Percentiles rank a stretch among this genome's conserved stretches.
Evolutionary conservation across 768 basidiomycete genomes (phyloP).

Genomic region (Podaxis sp.): DNA sequence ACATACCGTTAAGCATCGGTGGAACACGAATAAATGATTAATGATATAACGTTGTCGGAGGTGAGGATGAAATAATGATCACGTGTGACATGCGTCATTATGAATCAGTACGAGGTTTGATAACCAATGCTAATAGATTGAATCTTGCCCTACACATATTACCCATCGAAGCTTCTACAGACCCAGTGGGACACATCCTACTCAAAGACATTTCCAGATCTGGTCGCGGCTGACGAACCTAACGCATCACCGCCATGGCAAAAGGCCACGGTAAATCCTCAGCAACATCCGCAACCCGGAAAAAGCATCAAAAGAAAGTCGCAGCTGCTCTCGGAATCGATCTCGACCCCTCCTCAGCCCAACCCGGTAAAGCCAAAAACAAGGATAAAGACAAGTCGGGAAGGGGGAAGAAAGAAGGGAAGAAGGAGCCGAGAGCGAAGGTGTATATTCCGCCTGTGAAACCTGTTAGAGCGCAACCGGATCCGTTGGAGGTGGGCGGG

Average conservation of each 20-base stretch:
- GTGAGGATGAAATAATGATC: background rate
- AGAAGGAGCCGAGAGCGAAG: constrained; percentile 79
- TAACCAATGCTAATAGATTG: constrained; percentile 3
- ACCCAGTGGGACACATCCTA: background rate
- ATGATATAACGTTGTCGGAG: background rate
- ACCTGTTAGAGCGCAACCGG: constrained; percentile 68
- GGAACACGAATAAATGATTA: constrained; percentile 7
- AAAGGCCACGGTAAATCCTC: constrained; percentile 59
- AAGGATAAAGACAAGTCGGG: constrained; percentile 51
- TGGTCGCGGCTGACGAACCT: background rate
- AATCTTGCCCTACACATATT: background rate
- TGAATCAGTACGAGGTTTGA: constrained; percentile 3
- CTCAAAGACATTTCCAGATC: background rate
- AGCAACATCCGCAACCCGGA: constrained; percentile 82
- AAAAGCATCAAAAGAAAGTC: constrained; percentile 90
- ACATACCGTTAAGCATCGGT: background rate
- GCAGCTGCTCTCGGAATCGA: constrained; percentile 45
- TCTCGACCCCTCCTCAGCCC: constrained; percentile 22
- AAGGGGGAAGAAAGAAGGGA: constrained; percentile 53
- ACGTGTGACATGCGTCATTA: constrained; percentile 2
- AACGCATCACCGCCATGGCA: background rate
- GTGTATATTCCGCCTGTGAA: constrained; percentile 86
- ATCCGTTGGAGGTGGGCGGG: constrained; percentile 86
- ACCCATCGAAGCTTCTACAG: background rate
- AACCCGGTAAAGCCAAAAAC: constrained; percentile 13